Conservation (phyloP, 2,329 filamentous ascomycete genomes). For the Alternaria sp. region DNA sequence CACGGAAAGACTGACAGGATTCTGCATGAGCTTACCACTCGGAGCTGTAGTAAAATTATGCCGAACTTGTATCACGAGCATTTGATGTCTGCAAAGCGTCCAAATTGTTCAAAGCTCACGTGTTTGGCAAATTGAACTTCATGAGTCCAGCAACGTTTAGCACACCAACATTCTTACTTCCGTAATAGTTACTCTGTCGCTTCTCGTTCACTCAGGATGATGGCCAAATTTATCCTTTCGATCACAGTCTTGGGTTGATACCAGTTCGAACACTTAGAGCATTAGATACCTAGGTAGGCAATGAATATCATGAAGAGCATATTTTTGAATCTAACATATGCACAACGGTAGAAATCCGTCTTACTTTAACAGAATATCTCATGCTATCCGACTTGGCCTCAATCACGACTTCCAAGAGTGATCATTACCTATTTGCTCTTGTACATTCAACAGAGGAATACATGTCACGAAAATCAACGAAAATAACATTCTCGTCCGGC, state of each 20-base stretch:
- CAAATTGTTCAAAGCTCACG: background rate
- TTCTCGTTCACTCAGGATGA: background rate
- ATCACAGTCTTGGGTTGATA: background rate
- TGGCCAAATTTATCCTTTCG: background rate
- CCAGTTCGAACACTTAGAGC: no score
- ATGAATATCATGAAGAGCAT: background rate
- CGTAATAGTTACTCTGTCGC: background rate
- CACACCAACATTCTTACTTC: background rate
- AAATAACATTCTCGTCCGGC: slow-evolving; percentile 19
- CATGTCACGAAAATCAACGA: background rate
- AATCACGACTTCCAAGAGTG: background rate
- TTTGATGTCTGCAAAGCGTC: background rate
- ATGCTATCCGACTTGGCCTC: background rate
- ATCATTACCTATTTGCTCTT: background rate
- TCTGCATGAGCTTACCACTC: background rate
- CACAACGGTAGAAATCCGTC: background rate
- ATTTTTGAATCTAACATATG: background rate
- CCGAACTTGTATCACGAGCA: background rate
- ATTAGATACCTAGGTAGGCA: no score
- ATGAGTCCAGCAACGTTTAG: background rate
- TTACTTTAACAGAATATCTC: background rate
- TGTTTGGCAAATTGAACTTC: background rate
- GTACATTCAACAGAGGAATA: background rate
- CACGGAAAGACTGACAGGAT: background rate
- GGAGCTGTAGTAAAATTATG: background rate